phyloP scores from a whole-genome alignment of 2,329 filamentous ascomycete genomes.

The Pseudocercospora pini-densiflorae region DNA sequence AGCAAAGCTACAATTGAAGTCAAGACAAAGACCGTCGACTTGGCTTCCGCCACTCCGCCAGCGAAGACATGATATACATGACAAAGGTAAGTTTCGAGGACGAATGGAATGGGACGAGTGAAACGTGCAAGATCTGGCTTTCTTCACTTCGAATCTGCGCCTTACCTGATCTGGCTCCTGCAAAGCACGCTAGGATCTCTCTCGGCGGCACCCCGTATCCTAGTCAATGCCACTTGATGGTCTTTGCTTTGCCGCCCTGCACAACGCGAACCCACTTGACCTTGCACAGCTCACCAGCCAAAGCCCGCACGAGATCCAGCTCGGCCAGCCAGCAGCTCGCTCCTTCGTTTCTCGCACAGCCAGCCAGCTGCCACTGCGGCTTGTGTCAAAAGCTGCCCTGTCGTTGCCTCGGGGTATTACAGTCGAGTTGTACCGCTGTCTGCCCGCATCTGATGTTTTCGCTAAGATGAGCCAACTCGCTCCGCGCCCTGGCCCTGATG shows the following conservation, averaged over 20 bases:
- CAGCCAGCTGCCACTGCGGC: background rate
- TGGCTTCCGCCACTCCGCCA: background rate
- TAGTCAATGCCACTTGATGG: background rate
- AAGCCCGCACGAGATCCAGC: background rate
- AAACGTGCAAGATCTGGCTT: background rate
- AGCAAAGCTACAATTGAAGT: background rate
- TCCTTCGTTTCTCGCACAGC: background rate
- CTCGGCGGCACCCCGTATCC: background rate
- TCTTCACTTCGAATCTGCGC: background rate
- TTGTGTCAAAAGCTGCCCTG: background rate
- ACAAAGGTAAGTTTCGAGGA: no score
- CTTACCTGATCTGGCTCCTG: background rate
- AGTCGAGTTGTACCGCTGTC: background rate
- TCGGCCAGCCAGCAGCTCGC: background rate
- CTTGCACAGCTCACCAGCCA: background rate
- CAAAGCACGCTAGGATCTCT: background rate
- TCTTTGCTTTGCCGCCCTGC: background rate
- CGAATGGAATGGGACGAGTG: background rate
- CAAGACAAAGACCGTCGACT: background rate
- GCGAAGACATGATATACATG: background rate
- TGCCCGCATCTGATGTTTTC: background rate
- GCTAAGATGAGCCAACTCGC: constrained; percentile 1
- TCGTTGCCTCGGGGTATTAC: no score
- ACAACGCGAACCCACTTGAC: background rate
- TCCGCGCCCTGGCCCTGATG: background rate